phyloP scores from a whole-genome alignment of 768 basidiomycete species.

The Rhizopogon vesiculosus region DNA sequence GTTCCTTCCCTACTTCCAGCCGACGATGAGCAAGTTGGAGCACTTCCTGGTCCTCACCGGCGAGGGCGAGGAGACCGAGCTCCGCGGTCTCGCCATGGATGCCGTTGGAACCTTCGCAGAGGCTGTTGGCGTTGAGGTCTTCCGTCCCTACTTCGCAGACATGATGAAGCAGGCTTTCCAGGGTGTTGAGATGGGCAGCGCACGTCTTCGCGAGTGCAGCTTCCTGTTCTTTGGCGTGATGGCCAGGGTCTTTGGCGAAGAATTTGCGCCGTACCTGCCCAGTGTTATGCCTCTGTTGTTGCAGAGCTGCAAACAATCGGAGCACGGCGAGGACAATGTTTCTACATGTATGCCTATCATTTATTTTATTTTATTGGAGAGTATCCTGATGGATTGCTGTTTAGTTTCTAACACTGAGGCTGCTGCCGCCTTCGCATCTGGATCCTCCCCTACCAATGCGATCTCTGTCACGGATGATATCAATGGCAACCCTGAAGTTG shows the following conservation, averaged over 20 bases:
- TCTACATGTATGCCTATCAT: constrained; percentile 35
- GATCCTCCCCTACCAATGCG: constrained; percentile 66
- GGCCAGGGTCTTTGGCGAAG: constrained; percentile 94
- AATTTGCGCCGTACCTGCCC: constrained; percentile 85
- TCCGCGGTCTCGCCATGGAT: constrained; percentile 97
- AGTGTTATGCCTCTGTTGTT: constrained; percentile 85
- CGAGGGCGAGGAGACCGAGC: constrained; percentile 89
- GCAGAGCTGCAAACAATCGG: constrained; percentile 75
- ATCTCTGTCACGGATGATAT: constrained; percentile 56
- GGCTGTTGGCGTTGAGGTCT: constrained; percentile 89
- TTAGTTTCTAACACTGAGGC: constrained; percentile 48
- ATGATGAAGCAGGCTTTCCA: constrained; percentile 96
- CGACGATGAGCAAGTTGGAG: constrained; percentile 83
- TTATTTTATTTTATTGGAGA: background rate
- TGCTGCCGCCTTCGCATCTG: constrained; percentile 64
- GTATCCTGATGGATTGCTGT: constrained; percentile 3
- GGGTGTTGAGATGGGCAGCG: constrained; percentile 81
- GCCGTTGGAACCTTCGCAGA: constrained; percentile 98
- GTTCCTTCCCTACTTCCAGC: constrained; percentile 92
- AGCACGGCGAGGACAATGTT: constrained; percentile 60
- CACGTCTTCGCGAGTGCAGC: constrained; percentile 87
- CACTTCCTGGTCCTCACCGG: constrained; percentile 83
- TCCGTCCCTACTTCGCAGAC: constrained; percentile 93
- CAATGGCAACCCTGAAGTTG: constrained; percentile 54
- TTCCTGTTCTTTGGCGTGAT: constrained; percentile 99